Conservation (phyloP, 2,329 filamentous ascomycete species). For the Fusarium sp. region DNA sequence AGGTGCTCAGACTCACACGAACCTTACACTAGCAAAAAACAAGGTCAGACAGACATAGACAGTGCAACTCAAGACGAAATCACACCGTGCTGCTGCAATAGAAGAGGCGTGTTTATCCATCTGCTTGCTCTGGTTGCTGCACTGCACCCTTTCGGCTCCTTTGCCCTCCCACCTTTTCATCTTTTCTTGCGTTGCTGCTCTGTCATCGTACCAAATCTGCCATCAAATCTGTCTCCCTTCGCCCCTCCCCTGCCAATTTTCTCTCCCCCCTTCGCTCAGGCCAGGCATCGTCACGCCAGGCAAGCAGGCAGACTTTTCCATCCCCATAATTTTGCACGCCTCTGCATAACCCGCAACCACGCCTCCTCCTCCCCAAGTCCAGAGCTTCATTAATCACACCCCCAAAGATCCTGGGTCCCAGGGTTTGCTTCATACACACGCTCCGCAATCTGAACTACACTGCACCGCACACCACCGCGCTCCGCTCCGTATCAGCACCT, state of each 20-base stretch:
- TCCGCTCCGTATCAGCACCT: constrained; percentile 38
- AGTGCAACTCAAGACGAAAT: neutral
- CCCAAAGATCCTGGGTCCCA: constrained; percentile 47
- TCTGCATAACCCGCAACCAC: constrained; percentile 49
- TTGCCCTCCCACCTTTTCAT: constrained; percentile 31
- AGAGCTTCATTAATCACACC: constrained; percentile 53
- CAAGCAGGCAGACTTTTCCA: constrained; percentile 33
- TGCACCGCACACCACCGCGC: constrained; percentile 36
- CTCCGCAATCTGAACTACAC: constrained; percentile 41
- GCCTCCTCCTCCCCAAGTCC: constrained; percentile 47
- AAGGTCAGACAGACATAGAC: neutral
- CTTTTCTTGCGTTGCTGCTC: neutral
- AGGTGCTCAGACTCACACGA: constrained; percentile 16
- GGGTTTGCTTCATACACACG: constrained; percentile 43
- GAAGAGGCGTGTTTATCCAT: constrained; percentile 24
- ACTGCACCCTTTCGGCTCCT: constrained; percentile 26
- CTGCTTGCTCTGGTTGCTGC: constrained; percentile 9
- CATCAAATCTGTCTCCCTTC: constrained; percentile 38
- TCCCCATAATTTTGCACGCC: constrained; percentile 47
- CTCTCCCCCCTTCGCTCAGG: constrained; percentile 2
- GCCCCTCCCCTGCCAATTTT: constrained; percentile 32
- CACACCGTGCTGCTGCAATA: constrained; percentile 3
- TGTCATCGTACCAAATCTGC: constrained; percentile 22
- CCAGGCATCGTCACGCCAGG: constrained; percentile 29
- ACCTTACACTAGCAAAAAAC: neutral